A percentile compares a stretch with the other conserved stretches of the same genome.
Conservation (phyloP, 106 monocot species). For the Hemerocallis citrina region DNA sequence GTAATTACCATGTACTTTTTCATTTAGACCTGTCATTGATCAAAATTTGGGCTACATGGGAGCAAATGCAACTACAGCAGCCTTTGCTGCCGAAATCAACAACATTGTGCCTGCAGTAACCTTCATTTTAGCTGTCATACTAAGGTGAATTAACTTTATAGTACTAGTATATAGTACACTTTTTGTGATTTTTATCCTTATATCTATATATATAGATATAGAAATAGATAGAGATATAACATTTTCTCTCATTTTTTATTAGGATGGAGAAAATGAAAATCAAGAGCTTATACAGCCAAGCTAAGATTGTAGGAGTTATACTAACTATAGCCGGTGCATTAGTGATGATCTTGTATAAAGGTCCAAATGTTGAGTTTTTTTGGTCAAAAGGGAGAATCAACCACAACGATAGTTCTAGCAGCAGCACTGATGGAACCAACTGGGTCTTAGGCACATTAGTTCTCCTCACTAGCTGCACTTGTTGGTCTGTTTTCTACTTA, state of each 20-base stretch:
- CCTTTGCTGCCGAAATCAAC: conserved; percentile 50
- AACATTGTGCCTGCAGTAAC: conserved; percentile 75
- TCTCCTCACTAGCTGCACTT: conserved; percentile 30
- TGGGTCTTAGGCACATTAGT: conserved; percentile 44
- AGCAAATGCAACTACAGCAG: conserved; percentile 49
- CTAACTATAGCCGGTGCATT: conserved; percentile 42
- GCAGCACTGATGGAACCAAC: conserved; percentile 8
- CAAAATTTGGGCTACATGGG: too few species aligned
- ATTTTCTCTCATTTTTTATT: not conserved
- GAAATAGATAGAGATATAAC: not conserved
- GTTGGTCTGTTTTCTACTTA: too few species aligned
- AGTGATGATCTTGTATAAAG: conserved; percentile 57
- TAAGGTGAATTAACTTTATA: conserved; percentile 14
- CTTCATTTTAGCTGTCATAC: conserved; percentile 33
- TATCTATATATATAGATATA: too few species aligned
- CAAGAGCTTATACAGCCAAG: conserved; percentile 34
- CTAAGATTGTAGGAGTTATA: conserved; percentile 36
- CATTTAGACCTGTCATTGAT: conserved; percentile 67
- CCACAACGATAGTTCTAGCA: not conserved
- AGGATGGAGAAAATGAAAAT: conserved; percentile 51
- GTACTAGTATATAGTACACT: too few species aligned
- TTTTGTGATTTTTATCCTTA: too few species aligned
- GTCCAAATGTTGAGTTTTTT: too few species aligned
- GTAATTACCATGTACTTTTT: not conserved
- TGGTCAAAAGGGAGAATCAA: conserved; percentile 18